A percentile compares a stretch with the other conserved stretches of the same genome.
phyloP scores from a whole-genome alignment of 495 filamentous ascomycete genomes.

The Clavariopsis aquatica region DNA sequence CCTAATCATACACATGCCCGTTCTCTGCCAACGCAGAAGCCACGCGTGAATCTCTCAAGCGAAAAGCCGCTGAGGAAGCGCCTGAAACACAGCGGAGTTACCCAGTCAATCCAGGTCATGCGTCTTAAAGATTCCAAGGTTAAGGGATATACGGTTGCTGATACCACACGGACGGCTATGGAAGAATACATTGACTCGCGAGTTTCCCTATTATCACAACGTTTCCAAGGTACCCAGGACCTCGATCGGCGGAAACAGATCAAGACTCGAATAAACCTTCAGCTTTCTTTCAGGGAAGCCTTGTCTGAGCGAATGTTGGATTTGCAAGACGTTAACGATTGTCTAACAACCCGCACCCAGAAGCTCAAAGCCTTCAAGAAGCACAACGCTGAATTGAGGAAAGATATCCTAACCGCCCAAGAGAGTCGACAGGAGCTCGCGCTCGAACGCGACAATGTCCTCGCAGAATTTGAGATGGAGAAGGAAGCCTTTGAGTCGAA shows the following conservation, averaged over 20 bases:
- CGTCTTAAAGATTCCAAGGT: conserved; percentile 18
- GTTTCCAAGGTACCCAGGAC: background rate
- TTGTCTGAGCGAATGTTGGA: conserved; percentile 17
- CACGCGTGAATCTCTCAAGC: background rate
- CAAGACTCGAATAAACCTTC: background rate
- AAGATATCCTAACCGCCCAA: conserved; percentile 63
- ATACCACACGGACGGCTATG: conserved; percentile 14
- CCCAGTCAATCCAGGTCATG: conserved; percentile 15
- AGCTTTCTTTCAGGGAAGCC: conserved; percentile 12
- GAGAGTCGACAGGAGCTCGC: conserved; percentile 66
- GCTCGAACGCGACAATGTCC: conserved; percentile 67
- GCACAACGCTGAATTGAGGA: conserved; percentile 64
- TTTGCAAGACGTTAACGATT: conserved; percentile 26
- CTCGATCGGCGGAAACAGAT: conserved; percentile 2
- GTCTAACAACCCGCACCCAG: background rate
- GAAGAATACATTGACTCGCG: background rate
- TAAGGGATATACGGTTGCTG: conserved; percentile 21
- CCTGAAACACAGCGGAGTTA: conserved; percentile 15
- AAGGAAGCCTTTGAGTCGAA: conserved; percentile 18
- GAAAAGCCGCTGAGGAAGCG: conserved; percentile 21
- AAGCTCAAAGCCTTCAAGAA: conserved; percentile 58
- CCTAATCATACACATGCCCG: background rate
- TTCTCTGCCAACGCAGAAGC: conserved; percentile 5
- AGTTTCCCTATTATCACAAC: background rate
- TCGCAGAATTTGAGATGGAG: conserved; percentile 59